A percentile compares a stretch with the other conserved stretches of the same genome.
Conservation (phyloP, 202 grass and related monocot genomes). For the Dendrocalamus latiflorus region DNA sequence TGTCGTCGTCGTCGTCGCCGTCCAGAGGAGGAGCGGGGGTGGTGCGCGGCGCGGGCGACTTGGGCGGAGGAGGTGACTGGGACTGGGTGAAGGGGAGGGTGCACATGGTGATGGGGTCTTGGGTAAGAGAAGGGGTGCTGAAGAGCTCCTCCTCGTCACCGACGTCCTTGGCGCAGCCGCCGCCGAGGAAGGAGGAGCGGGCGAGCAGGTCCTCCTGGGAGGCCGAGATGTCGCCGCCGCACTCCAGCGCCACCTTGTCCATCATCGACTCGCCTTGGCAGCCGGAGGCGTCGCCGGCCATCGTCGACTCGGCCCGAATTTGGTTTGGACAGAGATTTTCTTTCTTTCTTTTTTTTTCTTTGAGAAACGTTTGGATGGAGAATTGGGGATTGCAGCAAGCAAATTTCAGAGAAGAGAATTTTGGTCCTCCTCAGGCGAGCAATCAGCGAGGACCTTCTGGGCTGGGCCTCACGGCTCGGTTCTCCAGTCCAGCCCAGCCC, state of each 20-base stretch:
- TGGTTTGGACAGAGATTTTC: neutral
- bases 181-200: neutral
- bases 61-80: neutral
- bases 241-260: neutral
- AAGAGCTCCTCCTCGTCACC: neutral
- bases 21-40: neutral
- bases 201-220: constrained; percentile 14
- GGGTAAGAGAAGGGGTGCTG: neutral
- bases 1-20: neutral
- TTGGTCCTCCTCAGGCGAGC: neutral
- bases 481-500: neutral
- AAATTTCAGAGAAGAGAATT: neutral
- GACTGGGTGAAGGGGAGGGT: neutral
- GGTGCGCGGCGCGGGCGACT: neutral
- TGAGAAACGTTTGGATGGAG: neutral
- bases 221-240: constrained; percentile 16
- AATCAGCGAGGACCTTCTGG: no score
- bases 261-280: neutral
- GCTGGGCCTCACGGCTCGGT: neutral
- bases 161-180: neutral
- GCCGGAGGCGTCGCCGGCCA: neutral
- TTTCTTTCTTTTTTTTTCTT: no score
- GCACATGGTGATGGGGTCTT: constrained; percentile 11
- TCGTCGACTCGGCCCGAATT: neutral
- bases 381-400: neutral